Conservation (phyloP, 2,329 filamentous ascomycete species). For the Stemphylium vesicarium region DNA sequence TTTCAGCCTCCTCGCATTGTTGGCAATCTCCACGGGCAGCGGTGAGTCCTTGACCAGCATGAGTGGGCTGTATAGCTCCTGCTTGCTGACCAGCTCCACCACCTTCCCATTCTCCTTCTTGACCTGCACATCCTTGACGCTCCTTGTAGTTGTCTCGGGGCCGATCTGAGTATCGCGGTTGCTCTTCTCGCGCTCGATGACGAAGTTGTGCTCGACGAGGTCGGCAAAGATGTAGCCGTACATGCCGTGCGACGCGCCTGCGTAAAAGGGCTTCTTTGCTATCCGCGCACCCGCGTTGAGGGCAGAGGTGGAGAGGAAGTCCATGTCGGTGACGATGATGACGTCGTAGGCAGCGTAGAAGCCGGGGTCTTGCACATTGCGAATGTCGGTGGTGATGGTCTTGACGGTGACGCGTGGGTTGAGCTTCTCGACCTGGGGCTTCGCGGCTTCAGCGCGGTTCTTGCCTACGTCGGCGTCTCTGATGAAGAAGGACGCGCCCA, state of each 20-base stretch:
- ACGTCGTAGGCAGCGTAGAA: slow-evolving; percentile 84
- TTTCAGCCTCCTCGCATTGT: slow-evolving; percentile 70
- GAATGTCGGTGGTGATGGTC: slow-evolving; percentile 70
- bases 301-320: slow-evolving; percentile 73
- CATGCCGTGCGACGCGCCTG: slow-evolving; percentile 82
- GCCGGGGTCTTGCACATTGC: slow-evolving; percentile 64
- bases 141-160: slow-evolving; percentile 78
- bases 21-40: slow-evolving; percentile 71
- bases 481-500: slow-evolving; percentile 75
- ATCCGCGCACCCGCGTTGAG: slow-evolving; percentile 89
- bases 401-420: slow-evolving; percentile 86
- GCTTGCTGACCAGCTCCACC: slow-evolving; percentile 90
- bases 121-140: slow-evolving; percentile 72
- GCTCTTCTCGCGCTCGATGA: slow-evolving; percentile 80
- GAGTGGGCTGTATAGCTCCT: slow-evolving; percentile 87
- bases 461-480: slow-evolving; percentile 74
- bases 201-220: slow-evolving; percentile 86
- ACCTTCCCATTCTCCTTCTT: slow-evolving; percentile 66
- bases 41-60: slow-evolving; percentile 81
- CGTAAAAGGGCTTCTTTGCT: slow-evolving; percentile 83
- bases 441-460: slow-evolving; percentile 83
- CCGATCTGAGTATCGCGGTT: slow-evolving; percentile 68
- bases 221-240: slow-evolving; percentile 97
- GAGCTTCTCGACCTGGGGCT: slow-evolving; percentile 77
- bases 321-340: slow-evolving; percentile 87